Conservation (phyloP, 2,329 filamentous ascomycete genomes). For the Fusarium sp. region DNA sequence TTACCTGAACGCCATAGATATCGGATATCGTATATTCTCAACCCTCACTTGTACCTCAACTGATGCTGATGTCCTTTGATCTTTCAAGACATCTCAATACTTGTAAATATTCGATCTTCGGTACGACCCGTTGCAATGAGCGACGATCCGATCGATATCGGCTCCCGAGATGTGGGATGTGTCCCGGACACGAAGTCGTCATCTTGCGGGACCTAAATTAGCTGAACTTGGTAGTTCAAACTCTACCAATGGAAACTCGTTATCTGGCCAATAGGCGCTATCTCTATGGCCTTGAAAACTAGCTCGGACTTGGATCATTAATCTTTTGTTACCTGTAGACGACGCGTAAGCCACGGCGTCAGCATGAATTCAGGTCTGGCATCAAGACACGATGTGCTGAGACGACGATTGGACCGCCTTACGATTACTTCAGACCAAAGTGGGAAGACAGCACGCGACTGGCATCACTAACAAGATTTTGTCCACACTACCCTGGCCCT, state of each 20-base stretch:
- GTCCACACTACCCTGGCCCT: too few species aligned
- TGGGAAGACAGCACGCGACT: slow-evolving; percentile 4
- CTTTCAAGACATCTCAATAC: not conserved
- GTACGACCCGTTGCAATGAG: not conserved
- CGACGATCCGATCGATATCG: slow-evolving; percentile 18
- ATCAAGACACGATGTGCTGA: not conserved
- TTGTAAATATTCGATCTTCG: not conserved
- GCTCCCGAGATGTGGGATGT: slow-evolving; percentile 16
- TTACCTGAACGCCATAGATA: not conserved
- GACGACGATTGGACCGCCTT: not conserved
- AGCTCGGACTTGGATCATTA: not conserved
- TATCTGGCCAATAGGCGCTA: slow-evolving; percentile 1
- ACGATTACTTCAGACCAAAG: not conserved
- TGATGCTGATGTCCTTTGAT: not conserved
- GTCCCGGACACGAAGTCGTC: slow-evolving; percentile 14
- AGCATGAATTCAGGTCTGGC: not conserved
- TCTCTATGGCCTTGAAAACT: too few species aligned
- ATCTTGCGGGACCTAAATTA: slow-evolving; percentile 1
- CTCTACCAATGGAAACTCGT: not conserved
- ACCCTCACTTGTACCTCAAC: not conserved
- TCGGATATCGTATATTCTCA: too few species aligned
- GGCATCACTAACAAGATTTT: too few species aligned
- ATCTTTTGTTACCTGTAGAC: not conserved
- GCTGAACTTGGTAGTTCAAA: slow-evolving; percentile 5
- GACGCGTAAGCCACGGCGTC: slow-evolving; percentile 19